A percentile compares a stretch with the other conserved stretches of the same genome.
Evolutionary conservation across 306 rosid genomes (phyloP).

Genomic region (Lathyrus oleraceus): DNA sequence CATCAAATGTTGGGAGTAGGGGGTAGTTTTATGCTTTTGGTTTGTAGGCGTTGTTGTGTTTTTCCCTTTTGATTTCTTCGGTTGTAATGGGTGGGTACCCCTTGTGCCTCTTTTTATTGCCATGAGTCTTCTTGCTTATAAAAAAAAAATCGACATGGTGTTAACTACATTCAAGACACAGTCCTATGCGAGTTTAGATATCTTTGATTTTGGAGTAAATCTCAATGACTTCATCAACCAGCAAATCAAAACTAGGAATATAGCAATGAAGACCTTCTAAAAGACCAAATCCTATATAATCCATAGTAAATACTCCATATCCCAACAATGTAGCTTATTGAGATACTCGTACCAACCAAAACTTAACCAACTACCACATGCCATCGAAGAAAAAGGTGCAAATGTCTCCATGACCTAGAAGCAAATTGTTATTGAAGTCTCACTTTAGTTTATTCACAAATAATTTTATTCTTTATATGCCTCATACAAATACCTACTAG

Average conservation of each 20-base stretch:
- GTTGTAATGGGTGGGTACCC: no score
- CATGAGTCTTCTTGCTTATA: no score
- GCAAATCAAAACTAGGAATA: conserved; percentile 67
- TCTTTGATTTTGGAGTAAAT: conserved; percentile 79
- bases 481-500: no score
- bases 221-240: conserved; percentile 83
- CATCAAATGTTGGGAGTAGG: no score
- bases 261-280: conserved; percentile 92
- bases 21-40: no score
- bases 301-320: conserved; percentile 92
- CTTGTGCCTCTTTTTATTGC: no score
- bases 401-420: conserved; percentile 96
- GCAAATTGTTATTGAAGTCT: no score
- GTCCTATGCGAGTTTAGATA: not conserved
- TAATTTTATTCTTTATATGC: no score
- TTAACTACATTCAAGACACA: not conserved
- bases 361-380: conserved; percentile 47
- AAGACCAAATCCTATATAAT: conserved; percentile 94
- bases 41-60: no score
- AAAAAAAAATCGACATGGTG: not conserved
- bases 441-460: no score
- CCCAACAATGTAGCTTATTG: conserved; percentile 37
- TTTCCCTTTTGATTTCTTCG: no score
- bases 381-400: conserved; percentile 97
- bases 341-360: conserved; percentile 11